Conservation (phyloP, 192 early-diverging fungal species). For the Coemansia asiatica region DNA sequence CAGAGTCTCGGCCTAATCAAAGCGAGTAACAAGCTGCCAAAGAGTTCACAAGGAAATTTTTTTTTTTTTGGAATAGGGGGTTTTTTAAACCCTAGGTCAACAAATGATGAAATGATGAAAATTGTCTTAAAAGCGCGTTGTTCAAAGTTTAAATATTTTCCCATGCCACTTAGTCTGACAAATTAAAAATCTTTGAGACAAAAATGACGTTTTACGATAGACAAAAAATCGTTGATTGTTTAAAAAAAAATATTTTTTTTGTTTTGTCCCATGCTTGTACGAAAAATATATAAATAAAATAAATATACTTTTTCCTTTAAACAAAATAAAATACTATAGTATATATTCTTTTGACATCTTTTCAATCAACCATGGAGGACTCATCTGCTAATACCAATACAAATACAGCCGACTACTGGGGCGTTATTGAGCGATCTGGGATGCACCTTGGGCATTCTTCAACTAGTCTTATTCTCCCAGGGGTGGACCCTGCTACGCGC, state of each 20-base stretch:
- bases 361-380: neutral
- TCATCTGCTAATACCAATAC: neutral
- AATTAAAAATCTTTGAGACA: neutral
- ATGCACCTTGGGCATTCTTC: constrained; percentile 36
- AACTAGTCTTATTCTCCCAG: constrained; percentile 35
- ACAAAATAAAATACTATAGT: no score
- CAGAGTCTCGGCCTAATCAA: no score
- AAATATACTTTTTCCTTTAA: no score
- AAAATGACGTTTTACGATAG: neutral
- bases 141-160: neutral
- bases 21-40: no score
- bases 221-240: neutral
- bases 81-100: no score
- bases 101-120: no score
- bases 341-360: neutral
- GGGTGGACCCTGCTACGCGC: constrained; percentile 46
- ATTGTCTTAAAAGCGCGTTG: no score
- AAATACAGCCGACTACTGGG: constrained; percentile 19
- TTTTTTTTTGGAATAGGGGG: no score
- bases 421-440: constrained; percentile 24
- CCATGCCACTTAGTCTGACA: neutral
- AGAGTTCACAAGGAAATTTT: no score
- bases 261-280: no score
- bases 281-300: no score
- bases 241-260: no score